Percentiles rank a stretch among this genome's conserved stretches.
Conservation (phyloP, 495 filamentous ascomycete genomes). For the Podospora didyma region DNA sequence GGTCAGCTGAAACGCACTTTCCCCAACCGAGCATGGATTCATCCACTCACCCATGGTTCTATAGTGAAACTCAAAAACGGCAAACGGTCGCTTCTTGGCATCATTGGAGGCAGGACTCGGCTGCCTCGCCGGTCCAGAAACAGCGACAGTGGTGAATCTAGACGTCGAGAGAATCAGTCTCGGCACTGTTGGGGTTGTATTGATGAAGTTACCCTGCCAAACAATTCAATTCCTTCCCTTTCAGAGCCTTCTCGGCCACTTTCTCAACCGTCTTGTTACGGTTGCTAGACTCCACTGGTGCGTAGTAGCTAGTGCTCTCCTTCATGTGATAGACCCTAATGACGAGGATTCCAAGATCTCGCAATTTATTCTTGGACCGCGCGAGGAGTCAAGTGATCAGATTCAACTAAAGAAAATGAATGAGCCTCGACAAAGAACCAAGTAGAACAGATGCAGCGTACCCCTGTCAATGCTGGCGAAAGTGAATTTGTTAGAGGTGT, state of each 20-base stretch:
- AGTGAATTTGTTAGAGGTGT: neutral
- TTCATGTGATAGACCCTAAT: neutral
- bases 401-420: too few relatives aligned
- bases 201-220: slow-evolving; percentile 2
- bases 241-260: slow-evolving; percentile 9
- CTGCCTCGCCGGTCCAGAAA: too few relatives aligned
- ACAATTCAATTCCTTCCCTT: slow-evolving; percentile 11
- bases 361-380: neutral
- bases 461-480: neutral
- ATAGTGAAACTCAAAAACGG: slow-evolving; percentile 17
- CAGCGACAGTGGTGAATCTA: too few relatives aligned
- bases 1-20: neutral
- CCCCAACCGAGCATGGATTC: neutral
- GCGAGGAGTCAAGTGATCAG: neutral
- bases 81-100: slow-evolving; percentile 5
- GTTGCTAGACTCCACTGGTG: too few relatives aligned
- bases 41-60: slow-evolving; percentile 9
- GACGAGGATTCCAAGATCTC: neutral
- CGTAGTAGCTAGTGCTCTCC: neutral
- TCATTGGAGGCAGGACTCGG: neutral
- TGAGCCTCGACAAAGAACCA: too few relatives aligned
- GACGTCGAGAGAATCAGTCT: too few relatives aligned
- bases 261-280: too few relatives aligned
- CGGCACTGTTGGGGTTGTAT: too few relatives aligned
- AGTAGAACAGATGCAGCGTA: neutral